Conservation (phyloP, 345 rosid species). For the Populus ilicifolia region DNA sequence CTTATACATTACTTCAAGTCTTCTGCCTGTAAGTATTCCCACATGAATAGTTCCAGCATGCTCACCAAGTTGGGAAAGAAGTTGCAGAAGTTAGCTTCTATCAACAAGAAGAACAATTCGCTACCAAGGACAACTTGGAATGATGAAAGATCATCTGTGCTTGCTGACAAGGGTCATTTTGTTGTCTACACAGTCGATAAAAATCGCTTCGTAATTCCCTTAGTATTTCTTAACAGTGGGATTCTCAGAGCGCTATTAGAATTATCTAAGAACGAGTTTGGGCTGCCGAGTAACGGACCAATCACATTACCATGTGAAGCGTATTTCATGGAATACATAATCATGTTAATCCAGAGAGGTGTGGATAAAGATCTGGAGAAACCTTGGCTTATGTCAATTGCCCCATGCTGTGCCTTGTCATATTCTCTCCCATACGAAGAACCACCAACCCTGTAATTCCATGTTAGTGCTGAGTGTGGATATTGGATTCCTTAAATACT, state of each 20-base stretch:
- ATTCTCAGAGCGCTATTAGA: constrained; percentile 14
- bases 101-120: not conserved
- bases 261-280: constrained; percentile 16
- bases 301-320: constrained; percentile 18
- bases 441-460: not conserved
- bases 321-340: constrained; percentile 3
- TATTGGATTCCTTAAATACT: too few species aligned
- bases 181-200: constrained; percentile 9
- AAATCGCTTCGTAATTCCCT: constrained; percentile 9
- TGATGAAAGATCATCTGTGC: not conserved
- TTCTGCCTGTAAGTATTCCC: not conserved
- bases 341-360: not conserved
- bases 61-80: not conserved
- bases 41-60: not conserved
- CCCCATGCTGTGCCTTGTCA: not conserved
- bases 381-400: not conserved
- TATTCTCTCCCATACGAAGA: not conserved
- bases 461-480: too few species aligned
- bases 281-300: constrained; percentile 14
- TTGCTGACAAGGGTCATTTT: constrained; percentile 7
- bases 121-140: not conserved
- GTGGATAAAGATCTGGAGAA: constrained; percentile 1
- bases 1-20: not conserved
- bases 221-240: constrained; percentile 4
- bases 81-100: not conserved